Conservation (phyloP, 1,284 basidiomycete species). For the Hortiboletus rubellus region DNA sequence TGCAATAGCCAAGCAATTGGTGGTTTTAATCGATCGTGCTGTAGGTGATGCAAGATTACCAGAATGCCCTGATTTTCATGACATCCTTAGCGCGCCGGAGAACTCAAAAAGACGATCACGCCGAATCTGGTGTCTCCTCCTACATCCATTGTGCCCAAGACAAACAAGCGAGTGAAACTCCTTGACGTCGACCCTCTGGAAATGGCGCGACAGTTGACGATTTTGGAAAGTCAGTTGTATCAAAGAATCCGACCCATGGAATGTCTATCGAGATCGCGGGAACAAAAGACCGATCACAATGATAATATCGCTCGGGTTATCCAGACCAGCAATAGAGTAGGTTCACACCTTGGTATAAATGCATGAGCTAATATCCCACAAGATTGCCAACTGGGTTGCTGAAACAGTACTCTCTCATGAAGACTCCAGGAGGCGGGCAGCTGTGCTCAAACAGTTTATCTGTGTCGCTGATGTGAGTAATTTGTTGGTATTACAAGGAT, state of each 20-base stretch:
- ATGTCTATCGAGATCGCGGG: conserved; percentile 80
- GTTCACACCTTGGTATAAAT: conserved; percentile 22
- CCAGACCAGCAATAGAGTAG: conserved; percentile 88
- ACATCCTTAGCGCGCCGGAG: conserved; percentile 52
- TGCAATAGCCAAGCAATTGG: conserved; percentile 72
- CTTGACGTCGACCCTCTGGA: conserved; percentile 91
- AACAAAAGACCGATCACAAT: conserved; percentile 68
- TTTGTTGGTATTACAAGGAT: neutral
- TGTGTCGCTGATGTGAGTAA: conserved; percentile 84
- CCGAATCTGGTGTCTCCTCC: conserved; percentile 60
- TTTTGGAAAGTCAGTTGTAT: conserved; percentile 89
- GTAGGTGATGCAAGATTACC: conserved; percentile 49
- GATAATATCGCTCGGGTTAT: conserved; percentile 91
- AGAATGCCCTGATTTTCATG: conserved; percentile 22
- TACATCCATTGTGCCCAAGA: conserved; percentile 75
- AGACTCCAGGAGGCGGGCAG: conserved; percentile 83
- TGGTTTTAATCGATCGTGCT: conserved; percentile 71
- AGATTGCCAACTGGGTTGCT: conserved; percentile 95
- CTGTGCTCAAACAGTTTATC: conserved; percentile 89
- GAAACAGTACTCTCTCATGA: conserved; percentile 85
- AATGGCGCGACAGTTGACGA: conserved; percentile 90
- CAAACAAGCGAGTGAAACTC: conserved; percentile 76
- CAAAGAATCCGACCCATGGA: conserved; percentile 89
- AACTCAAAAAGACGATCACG: conserved; percentile 51
- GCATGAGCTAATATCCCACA: conserved; percentile 3